Base-by-base conservation (phyloP, 179 eudicot genomes). In the Patellifolia procumbens region DNA sequence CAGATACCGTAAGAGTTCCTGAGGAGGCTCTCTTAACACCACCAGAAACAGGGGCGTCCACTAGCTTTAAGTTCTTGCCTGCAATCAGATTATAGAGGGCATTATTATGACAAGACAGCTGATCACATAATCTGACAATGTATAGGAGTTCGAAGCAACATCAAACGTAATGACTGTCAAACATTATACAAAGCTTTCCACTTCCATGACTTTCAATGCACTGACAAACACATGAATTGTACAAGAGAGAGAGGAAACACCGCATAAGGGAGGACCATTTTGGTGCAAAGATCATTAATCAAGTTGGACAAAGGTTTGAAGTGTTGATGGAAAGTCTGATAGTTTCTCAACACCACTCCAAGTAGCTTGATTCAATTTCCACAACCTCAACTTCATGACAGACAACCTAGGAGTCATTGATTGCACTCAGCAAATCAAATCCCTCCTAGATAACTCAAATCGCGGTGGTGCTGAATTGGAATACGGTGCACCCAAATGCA, bases 31-130 rank as follows among this genome's bases (percentile, higher is more conserved):
- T 87, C 83, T 81, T 85, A 65, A 96, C 98, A 73, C 99, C 99
- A 81, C 99, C 99, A 72, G 99, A 96, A 76, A 96, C 99, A 70
- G 99, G 99, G 78, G 99, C 99, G 81, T 96, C 99, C 80, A 96
- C 94, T 86, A 96, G 74, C 73, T 90, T 90, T 83, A 94, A 81
- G 82, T 87, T 83, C 85, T 86, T 94, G 79, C 74, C 86, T 82
- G 88, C 87, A 83, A 71, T 87, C 89, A 75, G 74, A 55, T 22
- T 1, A 63, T 29, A 32, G 34, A 42, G 20, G 19, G 16, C 29
- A 70, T 70, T 49, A 70, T 7, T 26, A 22, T 70, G 19, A 70
- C 28, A 70, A 16, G 43, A 29, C 60, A 49, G 6, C 24, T 16
- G n/a, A 28, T 28, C 4, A 72, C 29, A 62, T 31, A 49, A 43